Evolutionary conservation across 2,329 filamentous ascomycete species (phyloP).

Genomic region (Alternaria triticimaculans): DNA sequence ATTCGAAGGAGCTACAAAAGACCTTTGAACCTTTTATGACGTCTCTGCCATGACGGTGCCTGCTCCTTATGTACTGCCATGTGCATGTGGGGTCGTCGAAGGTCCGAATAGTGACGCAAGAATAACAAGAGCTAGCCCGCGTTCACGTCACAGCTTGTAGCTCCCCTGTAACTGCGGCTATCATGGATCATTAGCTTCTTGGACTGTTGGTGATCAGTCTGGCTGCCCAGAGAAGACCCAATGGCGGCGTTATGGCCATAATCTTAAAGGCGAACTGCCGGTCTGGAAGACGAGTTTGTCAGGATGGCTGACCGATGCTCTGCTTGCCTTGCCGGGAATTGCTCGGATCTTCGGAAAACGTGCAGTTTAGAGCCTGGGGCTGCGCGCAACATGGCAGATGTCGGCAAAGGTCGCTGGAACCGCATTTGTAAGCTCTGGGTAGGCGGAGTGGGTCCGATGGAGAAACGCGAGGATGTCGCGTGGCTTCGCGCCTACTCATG

Average conservation of each 20-base stretch:
- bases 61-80: conserved; percentile 19
- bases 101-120: conserved; percentile 31
- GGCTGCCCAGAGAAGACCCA: not conserved
- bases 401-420: not conserved
- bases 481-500: conserved; percentile 1
- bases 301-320: not conserved
- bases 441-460: conserved; percentile 4
- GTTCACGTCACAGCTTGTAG: conserved; percentile 8
- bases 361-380: not conserved
- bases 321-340: conserved; percentile 1
- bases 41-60: conserved; percentile 5
- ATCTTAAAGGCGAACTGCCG: conserved; percentile 1
- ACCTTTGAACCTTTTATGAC: not conserved
- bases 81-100: conserved; percentile 20
- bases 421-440: conserved; percentile 13
- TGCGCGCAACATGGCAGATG: not conserved
- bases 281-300: not conserved
- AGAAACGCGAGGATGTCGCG: conserved; percentile 6
- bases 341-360: not conserved
- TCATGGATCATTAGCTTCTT: conserved; percentile 1
- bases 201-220: not conserved
- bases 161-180: conserved; percentile 8
- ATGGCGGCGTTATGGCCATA: not conserved
- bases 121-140: conserved; percentile 11
- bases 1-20: not conserved